Base-by-base conservation (phyloP, 495 filamentous ascomycete species). In the Trichoderma erinaceum region DNA sequence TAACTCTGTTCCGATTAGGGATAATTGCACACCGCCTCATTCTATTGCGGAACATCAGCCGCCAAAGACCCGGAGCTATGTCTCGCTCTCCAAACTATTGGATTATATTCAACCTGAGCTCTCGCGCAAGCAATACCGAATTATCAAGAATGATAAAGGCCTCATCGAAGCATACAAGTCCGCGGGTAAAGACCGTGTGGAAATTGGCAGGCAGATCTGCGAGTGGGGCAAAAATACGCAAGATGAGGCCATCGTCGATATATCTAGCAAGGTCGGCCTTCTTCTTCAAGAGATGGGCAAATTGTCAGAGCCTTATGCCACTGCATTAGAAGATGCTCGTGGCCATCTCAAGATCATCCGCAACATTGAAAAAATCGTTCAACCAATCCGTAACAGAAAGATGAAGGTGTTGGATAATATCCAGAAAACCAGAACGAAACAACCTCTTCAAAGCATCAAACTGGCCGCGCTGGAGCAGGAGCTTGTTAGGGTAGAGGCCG, bases 201-300 rank as follows among this genome's bases (percentile, higher is more conserved):
- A 88, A 18, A 90, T 97, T 72, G 94, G 93, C 11, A 85, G 87
- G 2, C 92, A 97, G 79, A 86, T 99, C n/a, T 93, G 90, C 6
- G 95, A 97, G 67, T 98, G 96, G 96, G 96, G 95, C 66, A 93
- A 97, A 76, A 84, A 88, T 52, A 95, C 93, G 3, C 82, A 84
- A 4, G 95, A 99, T 75, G 92, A 95, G 63, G 87, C 88, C 46
- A 79, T 99, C 71, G 91, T 87, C 11, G 94, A 97, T 75, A 84
- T 99, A 67, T 89, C 89, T 68, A 96, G 98, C 80, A 98, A 98
- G 80, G 79, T 99, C 52, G 96, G 92, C 41, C 95, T 98, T 41
- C 80, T 99, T 73, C 80, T 99, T 65, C 87, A 89, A 0, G 95
- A 97, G 80, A 83, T 99, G 43, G 95, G 92, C 46, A 90, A 95